Conservation (phyloP, 768 basidiomycete species). For the Tremella yokohamensis region DNA sequence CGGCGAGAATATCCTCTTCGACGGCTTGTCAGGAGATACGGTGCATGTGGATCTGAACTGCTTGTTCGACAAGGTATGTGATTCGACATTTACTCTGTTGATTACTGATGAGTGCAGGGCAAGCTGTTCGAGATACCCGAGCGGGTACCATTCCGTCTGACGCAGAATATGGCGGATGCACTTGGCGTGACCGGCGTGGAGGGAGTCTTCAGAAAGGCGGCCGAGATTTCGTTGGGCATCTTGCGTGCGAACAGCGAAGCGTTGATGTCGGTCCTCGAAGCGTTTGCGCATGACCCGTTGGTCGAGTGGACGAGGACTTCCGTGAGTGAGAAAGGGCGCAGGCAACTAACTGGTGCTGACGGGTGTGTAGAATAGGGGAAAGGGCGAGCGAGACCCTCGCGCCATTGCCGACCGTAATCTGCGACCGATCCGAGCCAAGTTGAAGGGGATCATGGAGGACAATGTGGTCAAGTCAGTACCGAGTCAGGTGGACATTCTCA, state of each 20-base stretch:
- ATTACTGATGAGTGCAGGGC: slow-evolving; percentile 55
- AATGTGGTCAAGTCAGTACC: slow-evolving; percentile 61
- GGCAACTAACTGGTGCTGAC: neutral
- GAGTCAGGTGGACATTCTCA: slow-evolving; percentile 84
- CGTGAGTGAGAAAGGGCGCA: slow-evolving; percentile 14
- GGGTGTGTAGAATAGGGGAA: slow-evolving; percentile 19
- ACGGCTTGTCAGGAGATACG: slow-evolving; percentile 78
- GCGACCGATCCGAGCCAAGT: slow-evolving; percentile 75
- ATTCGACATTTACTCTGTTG: slow-evolving; percentile 12
- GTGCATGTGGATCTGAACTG: slow-evolving; percentile 98
- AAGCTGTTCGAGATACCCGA: slow-evolving; percentile 83
- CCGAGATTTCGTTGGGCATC: slow-evolving; percentile 82
- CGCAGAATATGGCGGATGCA: slow-evolving; percentile 87
- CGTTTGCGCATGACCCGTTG: slow-evolving; percentile 94
- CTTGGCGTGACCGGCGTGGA: slow-evolving; percentile 90
- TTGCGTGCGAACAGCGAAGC: slow-evolving; percentile 87
- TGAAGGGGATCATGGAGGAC: slow-evolving; percentile 52
- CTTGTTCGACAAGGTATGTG: slow-evolving; percentile 81
- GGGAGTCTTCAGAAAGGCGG: slow-evolving; percentile 86
- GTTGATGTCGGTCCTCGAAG: slow-evolving; percentile 90
- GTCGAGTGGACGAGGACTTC: slow-evolving; percentile 85
- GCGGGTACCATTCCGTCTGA: slow-evolving; percentile 87
- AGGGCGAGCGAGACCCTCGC: slow-evolving; percentile 56
- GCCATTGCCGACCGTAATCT: slow-evolving; percentile 72
- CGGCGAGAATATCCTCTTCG: slow-evolving; percentile 91